These are phyloP conservation scores for Ceratobasidium sp. DNA, from an alignment of 1,284 basidiomycete species.

Conservation along the genomic window DNA sequence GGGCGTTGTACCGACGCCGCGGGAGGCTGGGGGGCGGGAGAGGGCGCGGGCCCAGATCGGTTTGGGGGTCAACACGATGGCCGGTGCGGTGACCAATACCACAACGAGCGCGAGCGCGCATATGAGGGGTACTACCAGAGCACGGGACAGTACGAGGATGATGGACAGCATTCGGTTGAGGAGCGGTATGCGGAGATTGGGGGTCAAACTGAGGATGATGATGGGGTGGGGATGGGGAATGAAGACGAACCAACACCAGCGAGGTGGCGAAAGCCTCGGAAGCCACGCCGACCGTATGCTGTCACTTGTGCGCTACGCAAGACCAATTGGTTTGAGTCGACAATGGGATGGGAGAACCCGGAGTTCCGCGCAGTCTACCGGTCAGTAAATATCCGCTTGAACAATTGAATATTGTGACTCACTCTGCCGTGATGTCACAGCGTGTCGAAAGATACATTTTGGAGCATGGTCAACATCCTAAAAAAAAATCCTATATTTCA, in stretches of 20 bases:
- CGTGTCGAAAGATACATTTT: slow-evolving; percentile 10
- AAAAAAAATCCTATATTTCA: neutral
- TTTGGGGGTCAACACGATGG: too few species aligned
- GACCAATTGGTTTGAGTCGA: neutral
- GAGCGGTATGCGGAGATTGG: too few species aligned
- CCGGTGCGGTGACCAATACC: too few species aligned
- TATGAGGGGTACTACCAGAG: too few species aligned
- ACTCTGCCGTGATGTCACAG: neutral
- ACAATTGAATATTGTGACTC: neutral
- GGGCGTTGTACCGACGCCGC: too few species aligned
- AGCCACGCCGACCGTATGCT: neutral
- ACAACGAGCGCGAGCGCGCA: too few species aligned
- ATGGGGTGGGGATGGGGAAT: neutral
- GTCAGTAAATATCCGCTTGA: neutral
- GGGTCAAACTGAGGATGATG: neutral
- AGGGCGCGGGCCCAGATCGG: neutral
- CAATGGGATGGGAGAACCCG: neutral
- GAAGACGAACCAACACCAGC: neutral
- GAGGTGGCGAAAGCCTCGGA: neutral
- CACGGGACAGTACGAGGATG: too few species aligned
- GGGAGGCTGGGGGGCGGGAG: too few species aligned
- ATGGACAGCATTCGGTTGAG: too few species aligned
- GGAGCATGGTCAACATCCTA: slow-evolving; percentile 2
- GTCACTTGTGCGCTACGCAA: neutral
- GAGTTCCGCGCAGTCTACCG: neutral